Evolutionary conservation across 2,329 filamentous ascomycete genomes (phyloP).

Genomic region (Ilyonectria mors-panacis): DNA sequence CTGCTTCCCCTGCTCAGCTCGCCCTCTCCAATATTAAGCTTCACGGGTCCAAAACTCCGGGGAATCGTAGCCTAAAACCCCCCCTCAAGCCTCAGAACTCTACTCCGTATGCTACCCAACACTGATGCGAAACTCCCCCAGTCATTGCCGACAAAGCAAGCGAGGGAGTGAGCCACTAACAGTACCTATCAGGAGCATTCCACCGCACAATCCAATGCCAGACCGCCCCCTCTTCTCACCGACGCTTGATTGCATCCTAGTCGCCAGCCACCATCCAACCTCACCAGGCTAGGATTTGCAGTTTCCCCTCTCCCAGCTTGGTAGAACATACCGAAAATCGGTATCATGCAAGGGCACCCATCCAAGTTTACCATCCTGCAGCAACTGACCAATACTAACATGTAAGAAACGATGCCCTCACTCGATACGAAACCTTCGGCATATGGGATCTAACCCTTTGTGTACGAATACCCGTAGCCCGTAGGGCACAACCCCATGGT

Average conservation of each 20-base stretch:
- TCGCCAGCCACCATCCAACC: slow-evolving; percentile 20
- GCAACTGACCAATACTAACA: slow-evolving; percentile 15
- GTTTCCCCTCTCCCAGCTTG: slow-evolving; percentile 4
- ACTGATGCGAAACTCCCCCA: slow-evolving; percentile 6
- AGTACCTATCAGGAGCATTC: slow-evolving; percentile 24
- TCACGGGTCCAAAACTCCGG: slow-evolving; percentile 3
- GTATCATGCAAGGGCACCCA: slow-evolving; percentile 4
- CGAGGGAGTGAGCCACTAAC: slow-evolving; percentile 7
- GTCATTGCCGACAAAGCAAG: slow-evolving; percentile 11
- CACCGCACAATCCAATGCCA: slow-evolving; percentile 13
- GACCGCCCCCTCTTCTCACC: slow-evolving; percentile 4
- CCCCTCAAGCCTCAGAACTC: slow-evolving; percentile 21
- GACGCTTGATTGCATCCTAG: slow-evolving; percentile 13
- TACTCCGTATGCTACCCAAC: slow-evolving; percentile 7
- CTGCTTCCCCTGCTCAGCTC: background rate
- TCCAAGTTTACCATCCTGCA: slow-evolving; percentile 3
- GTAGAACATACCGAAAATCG: background rate
- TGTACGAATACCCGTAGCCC: background rate
- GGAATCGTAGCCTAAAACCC: slow-evolving; percentile 10
- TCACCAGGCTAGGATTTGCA: slow-evolving; percentile 16
- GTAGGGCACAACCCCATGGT: background rate
- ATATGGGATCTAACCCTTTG: background rate
- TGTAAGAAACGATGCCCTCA: background rate
- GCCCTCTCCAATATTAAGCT: slow-evolving; percentile 13
- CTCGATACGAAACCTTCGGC: background rate